Evolutionary conservation across 768 basidiomycete species (phyloP).

Genomic region (Leccinum subtestaceum): DNA sequence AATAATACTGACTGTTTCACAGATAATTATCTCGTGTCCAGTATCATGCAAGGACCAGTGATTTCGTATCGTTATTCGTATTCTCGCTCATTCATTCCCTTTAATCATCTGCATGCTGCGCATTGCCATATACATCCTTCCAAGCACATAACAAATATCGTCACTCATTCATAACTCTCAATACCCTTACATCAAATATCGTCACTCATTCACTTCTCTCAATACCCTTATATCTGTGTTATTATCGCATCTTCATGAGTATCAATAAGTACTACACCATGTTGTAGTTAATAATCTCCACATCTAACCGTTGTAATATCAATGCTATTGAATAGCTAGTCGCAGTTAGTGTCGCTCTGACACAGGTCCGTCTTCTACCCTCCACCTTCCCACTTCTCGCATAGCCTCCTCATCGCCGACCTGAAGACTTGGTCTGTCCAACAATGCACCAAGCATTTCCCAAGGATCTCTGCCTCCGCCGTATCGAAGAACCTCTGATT

Average conservation of each 20-base stretch:
- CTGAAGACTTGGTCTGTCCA: constrained; percentile 62
- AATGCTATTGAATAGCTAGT: background rate
- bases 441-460: constrained; percentile 78
- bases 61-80: constrained; percentile 21
- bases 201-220: background rate
- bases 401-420: constrained; percentile 80
- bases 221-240: background rate
- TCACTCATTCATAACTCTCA: no score
- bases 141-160: background rate
- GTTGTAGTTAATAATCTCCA: background rate
- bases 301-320: constrained; percentile 1
- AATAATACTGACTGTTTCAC: background rate
- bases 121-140: background rate
- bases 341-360: constrained; percentile 52
- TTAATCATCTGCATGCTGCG: background rate
- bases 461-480: constrained; percentile 95
- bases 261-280: background rate
- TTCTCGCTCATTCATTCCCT: background rate
- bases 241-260: background rate
- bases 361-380: constrained; percentile 69
- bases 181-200: background rate
- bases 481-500: constrained; percentile 65
- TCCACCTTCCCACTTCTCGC: constrained; percentile 88
- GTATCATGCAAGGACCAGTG: constrained; percentile 15
- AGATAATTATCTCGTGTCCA: constrained; percentile 7